Base-by-base conservation (phyloP, 805 yeast species). In the Torulaspora franciscae region DNA sequence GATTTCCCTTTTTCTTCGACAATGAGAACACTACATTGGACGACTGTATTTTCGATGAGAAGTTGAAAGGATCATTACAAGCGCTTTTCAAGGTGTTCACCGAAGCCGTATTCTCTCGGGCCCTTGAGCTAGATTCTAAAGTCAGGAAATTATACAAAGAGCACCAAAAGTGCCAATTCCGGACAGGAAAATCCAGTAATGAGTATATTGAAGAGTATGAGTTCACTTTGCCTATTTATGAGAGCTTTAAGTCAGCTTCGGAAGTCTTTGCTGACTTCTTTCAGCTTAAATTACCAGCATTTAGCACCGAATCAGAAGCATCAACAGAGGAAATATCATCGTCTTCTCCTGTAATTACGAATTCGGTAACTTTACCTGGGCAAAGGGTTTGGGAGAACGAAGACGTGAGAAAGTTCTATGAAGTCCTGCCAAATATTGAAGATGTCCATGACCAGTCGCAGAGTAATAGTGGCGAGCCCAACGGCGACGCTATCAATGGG, bases 361-460 rank as follows among this genome's bases (percentile, higher is more conserved):
- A 57, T 35, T 55, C 52, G 13, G 11, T 43, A 4, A 52, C 58
- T 7, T 13, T 27, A 3, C 47, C 54, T 15, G 48, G 48, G 30
- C 59, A 62, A 40, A 49, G 53, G 22, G 51, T 74, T 2, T 87
- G 95, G 95, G 85, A 77, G 32, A 80, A 74, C 45, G 78, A 78
- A 13, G 82, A 80, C 25, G 80, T 76, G n/a, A 73, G 74, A 48
- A 71, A 69, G 48, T 89, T 87, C 58, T 85, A 86, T 58, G 78
- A 76, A 25, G 71, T 66, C 1, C 63, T 80, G 14, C 81, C 85
- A 0, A 66, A 65, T 11, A 62, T 66, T 3, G 61, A 61, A 3
- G 57, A 65, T 5, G 51, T 72, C 1, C 61, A 69, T 1, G 65
- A 61, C n/a, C 52, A 55, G 4, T 37, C 56, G 5, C 36, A 37